Percentiles rank a stretch among this genome's conserved stretches.
Conservation (phyloP, 2,329 filamentous ascomycete genomes). For the Corynespora cassiicola region DNA sequence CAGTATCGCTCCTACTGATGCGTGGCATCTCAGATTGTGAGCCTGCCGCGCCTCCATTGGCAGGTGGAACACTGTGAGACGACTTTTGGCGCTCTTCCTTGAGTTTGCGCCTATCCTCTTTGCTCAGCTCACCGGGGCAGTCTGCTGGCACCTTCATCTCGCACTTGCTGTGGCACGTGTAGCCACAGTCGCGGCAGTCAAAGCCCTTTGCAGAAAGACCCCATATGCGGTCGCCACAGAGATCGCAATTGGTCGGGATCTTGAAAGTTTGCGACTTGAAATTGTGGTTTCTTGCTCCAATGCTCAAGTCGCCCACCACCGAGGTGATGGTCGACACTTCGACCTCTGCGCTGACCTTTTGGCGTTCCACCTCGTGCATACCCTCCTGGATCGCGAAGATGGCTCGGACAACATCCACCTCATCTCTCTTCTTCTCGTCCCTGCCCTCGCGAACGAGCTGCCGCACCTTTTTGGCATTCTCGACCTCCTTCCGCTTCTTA, state of each 20-base stretch:
- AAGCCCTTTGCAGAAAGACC: slow-evolving; percentile 95
- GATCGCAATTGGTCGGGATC: slow-evolving; percentile 96
- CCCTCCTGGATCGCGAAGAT: slow-evolving; percentile 85
- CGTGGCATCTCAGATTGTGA: slow-evolving; percentile 69
- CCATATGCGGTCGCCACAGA: slow-evolving; percentile 97
- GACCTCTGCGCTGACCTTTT: slow-evolving; percentile 85
- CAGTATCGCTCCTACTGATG: slow-evolving; percentile 82
- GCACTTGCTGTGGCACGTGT: slow-evolving; percentile 98
- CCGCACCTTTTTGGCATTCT: slow-evolving; percentile 75
- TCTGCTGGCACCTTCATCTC: slow-evolving; percentile 98
- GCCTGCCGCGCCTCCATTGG: slow-evolving; percentile 51
- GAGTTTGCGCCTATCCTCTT: slow-evolving; percentile 94
- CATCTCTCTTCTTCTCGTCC: slow-evolving; percentile 88
- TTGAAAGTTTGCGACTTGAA: slow-evolving; percentile 99
- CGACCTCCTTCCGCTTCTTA: slow-evolving; percentile 84
- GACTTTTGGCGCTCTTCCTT: slow-evolving; percentile 85
- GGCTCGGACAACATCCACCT: slow-evolving; percentile 82
- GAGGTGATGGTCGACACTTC: slow-evolving; percentile 93
- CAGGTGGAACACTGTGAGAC: slow-evolving; percentile 64
- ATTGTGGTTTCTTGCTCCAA: slow-evolving; percentile 93
- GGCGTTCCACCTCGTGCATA: slow-evolving; percentile 82
- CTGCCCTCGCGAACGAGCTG: slow-evolving; percentile 80
- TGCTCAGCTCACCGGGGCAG: slow-evolving; percentile 90
- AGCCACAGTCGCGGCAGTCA: slow-evolving; percentile 94
- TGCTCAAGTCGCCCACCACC: slow-evolving; percentile 87